Evolutionary conservation across 2,329 filamentous ascomycete genomes (phyloP), one percentile per base, ranked within the genome.

Genomic region (Hypoxylon sp.): DNA sequence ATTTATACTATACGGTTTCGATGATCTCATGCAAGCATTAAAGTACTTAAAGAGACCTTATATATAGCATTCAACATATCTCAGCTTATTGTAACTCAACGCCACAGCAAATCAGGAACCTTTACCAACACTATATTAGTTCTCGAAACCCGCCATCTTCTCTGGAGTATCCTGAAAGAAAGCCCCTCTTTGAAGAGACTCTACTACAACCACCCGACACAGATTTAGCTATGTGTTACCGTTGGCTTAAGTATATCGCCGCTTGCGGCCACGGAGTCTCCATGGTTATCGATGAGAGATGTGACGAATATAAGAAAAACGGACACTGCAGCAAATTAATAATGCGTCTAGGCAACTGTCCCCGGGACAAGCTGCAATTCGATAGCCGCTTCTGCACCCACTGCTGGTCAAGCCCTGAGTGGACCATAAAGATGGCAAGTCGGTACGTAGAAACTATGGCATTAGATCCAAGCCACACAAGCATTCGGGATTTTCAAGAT

Each of bases 381-480:
- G 29, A 33, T 17, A 5, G 5, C 29, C 22, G 29, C n/a, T 31
- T 19, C 14, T 52, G 48, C 14, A 5, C 26, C 26, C 14, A 52
- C 3, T 52, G 48, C 29, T 31, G 48, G 29, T 31, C 48, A 8
- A 9, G 26, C 14, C 6, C 2, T 8, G 26, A 26, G 5, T 48
- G 39, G 39, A 44, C 10, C 8, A 44, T 17, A 17, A 44, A 9
- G 3, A 44, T 60, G 56, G 37, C 26, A 9, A 35, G 31, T 22
- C 56, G 46, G 17, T 51, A 60, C 22, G 17, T 33, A 9, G 11
- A 60, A 6, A 19, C 35, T 3, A 31, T 29, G 46, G 37, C 50
- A 24, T 9, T 42, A 11, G 56, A 51, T 13, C 24, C 10, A 4
- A 1, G 5, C 3, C 24, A 42, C 29, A 17, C 10, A 8, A 10